These are phyloP conservation scores for Wickerhamiella slavikovae DNA, from an alignment of 805 yeast genomes.

Conservation along the genomic window DNA sequence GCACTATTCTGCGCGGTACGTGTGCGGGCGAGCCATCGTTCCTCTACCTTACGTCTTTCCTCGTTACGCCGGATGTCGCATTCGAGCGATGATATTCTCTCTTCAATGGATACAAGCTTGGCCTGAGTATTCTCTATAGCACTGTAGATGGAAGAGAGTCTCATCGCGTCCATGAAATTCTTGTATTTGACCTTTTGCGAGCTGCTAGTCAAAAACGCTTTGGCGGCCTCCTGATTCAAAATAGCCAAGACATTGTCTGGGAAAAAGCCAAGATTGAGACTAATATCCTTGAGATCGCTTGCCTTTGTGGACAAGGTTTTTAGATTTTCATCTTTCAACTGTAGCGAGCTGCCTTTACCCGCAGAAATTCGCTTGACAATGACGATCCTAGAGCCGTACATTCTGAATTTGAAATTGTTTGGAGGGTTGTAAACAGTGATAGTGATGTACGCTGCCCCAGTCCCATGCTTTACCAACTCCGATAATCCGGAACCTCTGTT, in stretches of 20 bases:
- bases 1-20: conserved; percentile 3
- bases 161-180: conserved; percentile 43
- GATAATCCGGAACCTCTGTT: conserved; percentile 60
- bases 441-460: conserved; percentile 40
- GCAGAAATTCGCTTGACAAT: conserved; percentile 53
- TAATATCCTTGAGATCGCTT: conserved; percentile 42
- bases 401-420: conserved; percentile 40
- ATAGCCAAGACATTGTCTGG: conserved; percentile 85
- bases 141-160: background rate
- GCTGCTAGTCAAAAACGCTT: conserved; percentile 66
- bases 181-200: conserved; percentile 51
- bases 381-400: conserved; percentile 46
- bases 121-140: background rate
- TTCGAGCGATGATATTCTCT: conserved; percentile 8
- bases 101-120: conserved; percentile 1
- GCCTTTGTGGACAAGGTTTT: conserved; percentile 41
- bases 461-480: conserved; percentile 59
- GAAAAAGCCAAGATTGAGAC: conserved; percentile 49
- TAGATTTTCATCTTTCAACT: conserved; percentile 31
- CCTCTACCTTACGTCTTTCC: background rate
- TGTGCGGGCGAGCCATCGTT: background rate
- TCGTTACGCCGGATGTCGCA: background rate
- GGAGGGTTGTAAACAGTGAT: conserved; percentile 35
- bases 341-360: conserved; percentile 33
- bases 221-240: conserved; percentile 82